Evolutionary conservation across 768 basidiomycete genomes (phyloP), one percentile per base, ranked within the genome.

Genomic region (Naganishia antarctica): DNA sequence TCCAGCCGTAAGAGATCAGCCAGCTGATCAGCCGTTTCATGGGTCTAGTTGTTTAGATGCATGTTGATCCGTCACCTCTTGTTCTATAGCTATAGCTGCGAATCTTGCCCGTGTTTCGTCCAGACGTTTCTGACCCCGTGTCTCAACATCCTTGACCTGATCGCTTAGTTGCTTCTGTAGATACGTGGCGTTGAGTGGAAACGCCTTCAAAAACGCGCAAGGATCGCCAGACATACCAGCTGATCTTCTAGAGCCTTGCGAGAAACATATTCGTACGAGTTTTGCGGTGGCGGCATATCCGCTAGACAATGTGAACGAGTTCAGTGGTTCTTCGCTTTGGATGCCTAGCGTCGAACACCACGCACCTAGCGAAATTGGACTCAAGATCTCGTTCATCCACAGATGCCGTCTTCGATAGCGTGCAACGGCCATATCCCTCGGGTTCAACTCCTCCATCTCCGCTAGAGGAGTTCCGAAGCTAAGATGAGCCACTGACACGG

Each of bases 381-480:
- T 46, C 21, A 60, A 46, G 26, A 60, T 28, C n/a, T 60, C 59
- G 18, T 60, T 47, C 59, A 60, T 60, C 43, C 45, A 60, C 40
- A 25, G 32, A 34, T 60, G 59, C 59, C 59, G 41, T 47, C 32
- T 47, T 1, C 45, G 41, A 34, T 60, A 60, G 12, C 59, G 41
- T 12, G 59, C 59, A 34, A 60, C 25, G n/a, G 59, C 59, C 43
- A 60, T 44, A 45, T 44, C 59, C 59, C 25, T 60, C 28, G 59
- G 43, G 4, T 32, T 60, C 3, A 60, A 25, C n/a, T 47, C 45
- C 16, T 60, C 59, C 59, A 60, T 60, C 43, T 47, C 59, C 12
- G 41, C 59, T 47, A n/a, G 26, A 32, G 34, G 7, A 37, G 34
- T 7, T 13, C 6, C 13, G 48, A 5, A 28, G 13, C 8, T n/a